Evolutionary conservation across 495 filamentous ascomycete genomes (phyloP), one percentile per base, ranked within the genome.

Genomic region (Xylaria curta): DNA sequence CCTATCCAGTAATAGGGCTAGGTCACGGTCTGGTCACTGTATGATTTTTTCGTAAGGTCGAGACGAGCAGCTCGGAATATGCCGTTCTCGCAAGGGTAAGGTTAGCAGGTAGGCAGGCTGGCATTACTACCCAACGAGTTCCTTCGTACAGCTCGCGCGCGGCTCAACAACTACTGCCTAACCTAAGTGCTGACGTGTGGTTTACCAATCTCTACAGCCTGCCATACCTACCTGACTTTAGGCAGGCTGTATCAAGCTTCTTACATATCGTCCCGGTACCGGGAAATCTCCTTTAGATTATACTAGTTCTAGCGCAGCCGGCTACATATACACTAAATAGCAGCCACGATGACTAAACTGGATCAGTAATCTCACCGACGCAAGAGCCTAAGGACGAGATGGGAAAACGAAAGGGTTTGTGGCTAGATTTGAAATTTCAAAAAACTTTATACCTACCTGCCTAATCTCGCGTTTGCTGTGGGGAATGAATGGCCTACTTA

Each of bases 391-490:
- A 42, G 17, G n/a, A 38, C 38, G 58, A 60, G 58, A 60, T 36
- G 24, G 19, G 17, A 60, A 21, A 60, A 60, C 24, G 33, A 21
- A 21, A 8, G 33, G 33, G 38, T 21, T 9, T 3, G 33, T 60
- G 58, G 19, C 26, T 36, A 12, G 56, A 59, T n/a, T 59, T 36
- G 26, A 36, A 36, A 59, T 56, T 36, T 9, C 13, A 12, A 42
- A 19, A 64, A 66, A 31, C n/a, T n/a, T n/a, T n/a, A n/a, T n/a
- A n/a, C n/a, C n/a, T n/a, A n/a, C n/a, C n/a, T n/a, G n/a, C n/a
- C n/a, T n/a, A n/a, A n/a, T 31, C 46, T 51, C 15, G 63, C 26
- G 63, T 42, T 66, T 66, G 26, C 26, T 49, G 46, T 66, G 63
- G 63, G 47, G 58, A 38, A 60, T 49, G 19, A 46, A 15, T 31